A percentile compares a stretch with the other conserved stretches of the same genome.
Evolutionary conservation across 495 filamentous ascomycete genomes (phyloP).

Genomic region (Penicillium atrosanguineum): DNA sequence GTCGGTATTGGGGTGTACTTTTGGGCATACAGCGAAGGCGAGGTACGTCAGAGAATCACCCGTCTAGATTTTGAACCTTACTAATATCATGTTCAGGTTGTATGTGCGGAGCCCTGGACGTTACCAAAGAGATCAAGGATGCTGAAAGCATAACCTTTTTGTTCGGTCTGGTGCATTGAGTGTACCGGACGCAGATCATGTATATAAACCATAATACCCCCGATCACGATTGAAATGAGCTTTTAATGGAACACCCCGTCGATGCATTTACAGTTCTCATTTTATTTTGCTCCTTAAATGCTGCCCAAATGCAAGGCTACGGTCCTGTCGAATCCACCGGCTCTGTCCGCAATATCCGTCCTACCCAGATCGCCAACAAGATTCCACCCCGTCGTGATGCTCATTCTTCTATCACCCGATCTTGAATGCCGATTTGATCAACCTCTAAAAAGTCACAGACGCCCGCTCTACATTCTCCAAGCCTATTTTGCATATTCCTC

Average conservation of each 20-base stretch:
- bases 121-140: conserved; percentile 37
- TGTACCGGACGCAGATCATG: conserved; percentile 15
- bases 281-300: too few relatives aligned
- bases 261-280: neutral
- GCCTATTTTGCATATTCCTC: too few relatives aligned
- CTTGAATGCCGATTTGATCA: too few relatives aligned
- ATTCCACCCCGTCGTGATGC: too few relatives aligned
- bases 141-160: conserved; percentile 29
- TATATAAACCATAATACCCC: conserved; percentile 17
- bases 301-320: too few relatives aligned
- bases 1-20: conserved; percentile 88
- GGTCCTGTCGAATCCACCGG: too few relatives aligned
- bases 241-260: neutral
- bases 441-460: too few relatives aligned
- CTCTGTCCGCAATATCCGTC: too few relatives aligned
- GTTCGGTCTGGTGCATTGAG: conserved; percentile 10
- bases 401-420: too few relatives aligned
- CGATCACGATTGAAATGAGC: neutral
- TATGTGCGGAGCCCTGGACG: conserved; percentile 59
- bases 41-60: conserved; percentile 56
- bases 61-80: neutral
- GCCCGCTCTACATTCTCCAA: too few relatives aligned
- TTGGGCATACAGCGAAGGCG: conserved; percentile 95
- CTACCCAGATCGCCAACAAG: too few relatives aligned
- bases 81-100: conserved; percentile 37